These are phyloP conservation scores for Decorospora gaudefroyi DNA, from an alignment of 2,329 filamentous ascomycete genomes.

Conservation along the genomic window DNA sequence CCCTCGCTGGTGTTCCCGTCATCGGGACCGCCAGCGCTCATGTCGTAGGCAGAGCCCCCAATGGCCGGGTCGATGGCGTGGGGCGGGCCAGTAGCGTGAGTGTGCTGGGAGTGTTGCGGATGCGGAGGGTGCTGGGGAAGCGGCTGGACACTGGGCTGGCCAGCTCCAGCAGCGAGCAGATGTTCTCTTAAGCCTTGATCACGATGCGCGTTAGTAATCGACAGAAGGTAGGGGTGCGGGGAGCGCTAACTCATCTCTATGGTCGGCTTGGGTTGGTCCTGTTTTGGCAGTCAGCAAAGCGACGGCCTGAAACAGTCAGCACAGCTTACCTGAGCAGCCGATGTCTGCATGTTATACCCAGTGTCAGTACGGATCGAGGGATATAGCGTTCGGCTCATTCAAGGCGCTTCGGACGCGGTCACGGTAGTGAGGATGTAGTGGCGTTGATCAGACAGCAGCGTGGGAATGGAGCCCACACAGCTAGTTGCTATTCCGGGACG, in stretches of 20 bases:
- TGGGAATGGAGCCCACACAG: conserved; percentile 1
- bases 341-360: conserved; percentile 46
- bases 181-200: conserved; percentile 65
- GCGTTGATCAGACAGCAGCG: conserved; percentile 14
- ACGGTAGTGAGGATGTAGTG: conserved; percentile 7
- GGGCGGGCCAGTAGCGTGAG: conserved; percentile 51
- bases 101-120: conserved; percentile 28
- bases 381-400: conserved; percentile 40
- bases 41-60: conserved; percentile 55
- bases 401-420: conserved; percentile 8
- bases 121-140: conserved; percentile 37
- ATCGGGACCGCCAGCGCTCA: conserved; percentile 54
- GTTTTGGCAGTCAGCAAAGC: conserved; percentile 34
- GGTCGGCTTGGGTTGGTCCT: conserved; percentile 46
- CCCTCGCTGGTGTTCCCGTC: conserved; percentile 55
- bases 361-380: conserved; percentile 42
- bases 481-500: background rate
- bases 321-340: conserved; percentile 60
- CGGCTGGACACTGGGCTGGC: conserved; percentile 45
- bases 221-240: conserved; percentile 11
- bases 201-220: conserved; percentile 41
- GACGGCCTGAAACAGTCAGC: conserved; percentile 22
- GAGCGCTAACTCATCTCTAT: conserved; percentile 51
- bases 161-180: conserved; percentile 60
- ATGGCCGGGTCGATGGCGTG: conserved; percentile 65